A percentile compares a stretch with the other conserved stretches of the same genome.
Conservation (phyloP, 2,329 filamentous ascomycete species). For the Sporothrix variecibatus region DNA sequence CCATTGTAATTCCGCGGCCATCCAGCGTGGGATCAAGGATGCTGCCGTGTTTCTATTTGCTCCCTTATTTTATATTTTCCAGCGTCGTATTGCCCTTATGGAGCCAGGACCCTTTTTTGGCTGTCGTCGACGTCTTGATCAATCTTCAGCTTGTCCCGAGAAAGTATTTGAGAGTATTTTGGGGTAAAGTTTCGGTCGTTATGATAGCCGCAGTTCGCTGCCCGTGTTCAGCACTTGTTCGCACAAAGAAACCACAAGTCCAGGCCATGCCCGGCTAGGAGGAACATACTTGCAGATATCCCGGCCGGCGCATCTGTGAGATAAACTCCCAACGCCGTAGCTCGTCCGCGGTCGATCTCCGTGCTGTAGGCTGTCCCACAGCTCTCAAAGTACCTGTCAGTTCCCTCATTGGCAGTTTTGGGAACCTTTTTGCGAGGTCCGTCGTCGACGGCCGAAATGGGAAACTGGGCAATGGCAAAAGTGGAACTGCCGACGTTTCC, state of each 20-base stretch:
- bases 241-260: neutral
- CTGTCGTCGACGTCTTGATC: neutral
- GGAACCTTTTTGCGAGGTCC: neutral
- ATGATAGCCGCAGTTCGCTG: neutral
- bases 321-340: neutral
- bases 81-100: slow-evolving; percentile 6
- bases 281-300: neutral
- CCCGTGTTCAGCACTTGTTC: neutral
- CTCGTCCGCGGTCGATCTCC: neutral
- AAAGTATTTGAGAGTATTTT: neutral
- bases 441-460: neutral
- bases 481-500: slow-evolving; percentile 25
- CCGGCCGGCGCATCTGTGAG: neutral
- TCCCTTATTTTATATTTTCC: neutral
- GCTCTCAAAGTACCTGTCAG: neutral
- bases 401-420: neutral
- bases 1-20: neutral
- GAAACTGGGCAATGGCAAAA: slow-evolving; percentile 6
- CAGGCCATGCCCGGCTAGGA: neutral
- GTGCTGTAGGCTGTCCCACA: neutral
- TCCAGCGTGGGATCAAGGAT: neutral
- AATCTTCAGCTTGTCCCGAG: neutral
- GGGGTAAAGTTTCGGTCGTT: neutral
- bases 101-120: neutral
- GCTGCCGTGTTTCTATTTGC: neutral